phyloP scores from a whole-genome alignment of 2,329 filamentous ascomycete genomes.

The Botryosphaeria dothidea region DNA sequence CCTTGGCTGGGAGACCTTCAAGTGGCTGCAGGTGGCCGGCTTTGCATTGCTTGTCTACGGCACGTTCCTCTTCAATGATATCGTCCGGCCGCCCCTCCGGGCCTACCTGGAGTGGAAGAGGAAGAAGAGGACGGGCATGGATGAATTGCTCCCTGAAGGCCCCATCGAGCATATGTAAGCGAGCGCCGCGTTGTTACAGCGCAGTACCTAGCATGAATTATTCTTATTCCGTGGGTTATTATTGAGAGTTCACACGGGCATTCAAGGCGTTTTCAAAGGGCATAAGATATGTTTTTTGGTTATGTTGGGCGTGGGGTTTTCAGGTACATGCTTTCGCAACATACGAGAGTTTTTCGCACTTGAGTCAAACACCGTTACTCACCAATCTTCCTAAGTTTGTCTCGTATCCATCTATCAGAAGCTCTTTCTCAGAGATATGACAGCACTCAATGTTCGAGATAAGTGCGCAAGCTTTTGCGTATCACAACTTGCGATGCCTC shows the following conservation, averaged over 20 bases:
- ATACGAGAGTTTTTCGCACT: too few relatives aligned
- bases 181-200: not conserved
- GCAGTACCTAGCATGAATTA: not conserved
- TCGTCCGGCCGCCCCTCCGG: slow-evolving; percentile 79
- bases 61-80: slow-evolving; percentile 94
- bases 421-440: too few relatives aligned
- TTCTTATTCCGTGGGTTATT: not conserved
- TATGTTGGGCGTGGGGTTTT: not conserved
- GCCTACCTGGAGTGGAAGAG: slow-evolving; percentile 58
- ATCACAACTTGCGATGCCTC: too few relatives aligned
- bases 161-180: slow-evolving; percentile 69
- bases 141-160: slow-evolving; percentile 75
- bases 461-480: too few relatives aligned
- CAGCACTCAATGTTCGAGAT: too few relatives aligned
- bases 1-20: slow-evolving; percentile 95
- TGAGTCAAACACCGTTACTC: too few relatives aligned
- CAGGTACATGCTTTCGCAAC: too few relatives aligned
- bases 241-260: not conserved
- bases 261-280: not conserved
- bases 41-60: slow-evolving; percentile 92
- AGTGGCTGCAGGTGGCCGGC: slow-evolving; percentile 89
- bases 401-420: too few relatives aligned
- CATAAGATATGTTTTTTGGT: not conserved
- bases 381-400: too few relatives aligned
- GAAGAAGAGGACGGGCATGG: slow-evolving; percentile 20